phyloP scores from a whole-genome alignment of 345 rosid species.

The Syzygium oleosum region DNA sequence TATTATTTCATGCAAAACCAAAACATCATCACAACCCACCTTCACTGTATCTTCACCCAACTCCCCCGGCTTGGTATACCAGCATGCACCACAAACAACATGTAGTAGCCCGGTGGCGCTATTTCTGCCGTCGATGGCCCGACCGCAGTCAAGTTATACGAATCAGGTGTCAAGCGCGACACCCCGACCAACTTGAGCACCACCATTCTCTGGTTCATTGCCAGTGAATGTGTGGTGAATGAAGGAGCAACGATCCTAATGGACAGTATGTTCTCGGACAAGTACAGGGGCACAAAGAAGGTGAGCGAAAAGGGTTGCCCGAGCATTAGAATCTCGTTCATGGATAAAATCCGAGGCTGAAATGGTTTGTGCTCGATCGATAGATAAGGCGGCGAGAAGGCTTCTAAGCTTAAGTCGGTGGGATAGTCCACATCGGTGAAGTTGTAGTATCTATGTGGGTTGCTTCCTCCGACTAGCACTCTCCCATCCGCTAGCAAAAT shows the following conservation, averaged over 20 bases:
- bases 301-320: constrained; percentile 16
- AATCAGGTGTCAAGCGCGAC: neutral
- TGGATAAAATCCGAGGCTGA: constrained; percentile 32
- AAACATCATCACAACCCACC: neutral
- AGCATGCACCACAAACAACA: constrained; percentile 63
- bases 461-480: constrained; percentile 69
- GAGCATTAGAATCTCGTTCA: constrained; percentile 14
- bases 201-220: constrained; percentile 87
- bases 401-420: constrained; percentile 74
- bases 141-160: constrained; percentile 5
- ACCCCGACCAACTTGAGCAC: constrained; percentile 25
- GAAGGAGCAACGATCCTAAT: constrained; percentile 60
- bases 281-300: constrained; percentile 21
- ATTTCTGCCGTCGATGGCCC: constrained; percentile 49
- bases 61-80: constrained; percentile 52
- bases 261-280: constrained; percentile 18
- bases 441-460: constrained; percentile 58
- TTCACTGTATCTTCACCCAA: constrained; percentile 62
- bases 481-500: constrained; percentile 59
- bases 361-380: constrained; percentile 17
- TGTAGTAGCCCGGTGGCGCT: constrained; percentile 74
- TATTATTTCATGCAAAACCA: neutral
- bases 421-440: constrained; percentile 56
- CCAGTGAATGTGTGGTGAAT: constrained; percentile 63
- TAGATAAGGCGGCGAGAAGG: constrained; percentile 58